Conservation (phyloP, 2,329 filamentous ascomycete genomes). For the Fusarium falciforme region DNA sequence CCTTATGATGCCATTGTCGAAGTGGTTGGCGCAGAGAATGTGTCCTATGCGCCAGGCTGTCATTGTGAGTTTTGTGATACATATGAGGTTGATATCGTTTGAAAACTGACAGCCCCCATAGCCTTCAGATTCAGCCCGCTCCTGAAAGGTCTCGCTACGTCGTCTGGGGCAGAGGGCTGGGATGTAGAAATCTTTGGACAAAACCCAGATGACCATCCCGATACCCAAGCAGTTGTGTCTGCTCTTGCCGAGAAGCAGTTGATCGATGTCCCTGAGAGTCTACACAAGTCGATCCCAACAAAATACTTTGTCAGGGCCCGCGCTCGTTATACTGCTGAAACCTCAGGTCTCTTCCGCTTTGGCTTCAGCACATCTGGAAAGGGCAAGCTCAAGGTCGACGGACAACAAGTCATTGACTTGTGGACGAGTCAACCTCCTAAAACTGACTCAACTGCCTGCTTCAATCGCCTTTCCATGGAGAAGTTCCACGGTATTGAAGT, state of each 20-base stretch:
- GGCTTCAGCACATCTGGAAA: conserved; percentile 51
- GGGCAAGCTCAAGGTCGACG: conserved; percentile 49
- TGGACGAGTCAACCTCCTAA: conserved; percentile 48
- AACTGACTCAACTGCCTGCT: conserved; percentile 49
- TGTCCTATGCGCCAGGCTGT: conserved; percentile 34
- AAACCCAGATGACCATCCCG: neutral
- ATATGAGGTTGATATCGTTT: rapidly evolving
- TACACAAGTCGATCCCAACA: conserved; percentile 19
- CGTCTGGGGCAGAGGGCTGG: conserved; percentile 19
- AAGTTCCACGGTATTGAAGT: conserved; percentile 23
- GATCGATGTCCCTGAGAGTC: conserved; percentile 32
- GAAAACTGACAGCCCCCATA: neutral
- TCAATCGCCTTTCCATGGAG: conserved; percentile 42
- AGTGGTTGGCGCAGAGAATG: conserved; percentile 29
- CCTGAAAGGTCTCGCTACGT: conserved; percentile 19
- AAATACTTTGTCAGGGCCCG: conserved; percentile 31
- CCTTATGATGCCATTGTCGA: conserved; percentile 48
- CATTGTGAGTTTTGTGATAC: conserved; percentile 14
- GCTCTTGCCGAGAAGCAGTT: conserved; percentile 30
- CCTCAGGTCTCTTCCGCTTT: conserved; percentile 32
- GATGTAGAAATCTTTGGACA: conserved; percentile 29
- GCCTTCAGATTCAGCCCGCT: conserved; percentile 32
- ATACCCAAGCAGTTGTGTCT: conserved; percentile 1
- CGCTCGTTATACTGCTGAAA: conserved; percentile 12
- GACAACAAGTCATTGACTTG: conserved; percentile 46